Evolutionary conservation across 2,329 filamentous ascomycete genomes (phyloP).

Genomic region (Alternaria sp.): DNA sequence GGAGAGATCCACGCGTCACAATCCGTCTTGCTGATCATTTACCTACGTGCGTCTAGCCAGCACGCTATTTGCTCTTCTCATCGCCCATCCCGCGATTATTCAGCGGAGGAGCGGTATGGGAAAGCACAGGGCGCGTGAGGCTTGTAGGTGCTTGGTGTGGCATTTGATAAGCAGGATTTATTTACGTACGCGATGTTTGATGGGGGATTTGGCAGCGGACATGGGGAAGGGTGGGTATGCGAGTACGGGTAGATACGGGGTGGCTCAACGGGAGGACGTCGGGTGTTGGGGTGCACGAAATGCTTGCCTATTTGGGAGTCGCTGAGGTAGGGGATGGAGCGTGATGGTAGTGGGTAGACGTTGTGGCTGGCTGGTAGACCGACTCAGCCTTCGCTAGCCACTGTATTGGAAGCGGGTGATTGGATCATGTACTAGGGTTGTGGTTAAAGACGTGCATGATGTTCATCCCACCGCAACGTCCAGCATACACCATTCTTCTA

Average conservation of each 20-base stretch:
- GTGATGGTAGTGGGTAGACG: neutral
- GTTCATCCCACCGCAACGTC: neutral
- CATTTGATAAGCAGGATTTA: neutral
- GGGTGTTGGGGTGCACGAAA: neutral
- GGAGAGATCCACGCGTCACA: neutral
- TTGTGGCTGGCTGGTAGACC: neutral
- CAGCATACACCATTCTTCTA: neutral
- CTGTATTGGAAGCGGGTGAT: neutral
- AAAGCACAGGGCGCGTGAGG: neutral
- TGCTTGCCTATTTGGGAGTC: neutral
- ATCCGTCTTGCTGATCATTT: neutral
- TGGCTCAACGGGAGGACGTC: neutral
- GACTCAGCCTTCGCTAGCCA: neutral
- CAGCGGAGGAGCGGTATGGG: constrained; percentile 4
- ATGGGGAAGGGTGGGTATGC: neutral
- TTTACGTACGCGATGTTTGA: neutral
- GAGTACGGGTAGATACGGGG: neutral
- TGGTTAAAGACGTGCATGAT: neutral
- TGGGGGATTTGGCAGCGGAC: neutral
- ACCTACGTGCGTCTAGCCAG: neutral
- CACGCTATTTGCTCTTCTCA: constrained; percentile 11
- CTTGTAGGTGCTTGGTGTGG: neutral
- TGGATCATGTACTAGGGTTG: neutral
- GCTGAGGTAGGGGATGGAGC: neutral
- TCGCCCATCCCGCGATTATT: constrained; percentile 4